Percentiles rank a stretch among this genome's conserved stretches.
Conservation (phyloP, 345 rosid genomes). For the Citrus medica region DNA sequence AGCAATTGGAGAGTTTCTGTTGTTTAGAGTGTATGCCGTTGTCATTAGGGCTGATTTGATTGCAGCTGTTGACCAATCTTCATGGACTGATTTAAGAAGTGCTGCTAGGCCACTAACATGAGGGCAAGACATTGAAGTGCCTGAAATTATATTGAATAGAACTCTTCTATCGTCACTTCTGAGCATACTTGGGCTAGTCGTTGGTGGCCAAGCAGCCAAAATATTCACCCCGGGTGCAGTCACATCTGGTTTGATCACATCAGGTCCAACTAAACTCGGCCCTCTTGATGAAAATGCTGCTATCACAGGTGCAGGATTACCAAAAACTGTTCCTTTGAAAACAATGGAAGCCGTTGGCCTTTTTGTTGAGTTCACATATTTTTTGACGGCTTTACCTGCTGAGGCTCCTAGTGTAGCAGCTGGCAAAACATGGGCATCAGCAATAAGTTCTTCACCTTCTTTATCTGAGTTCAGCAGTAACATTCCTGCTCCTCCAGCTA, state of each 20-base stretch:
- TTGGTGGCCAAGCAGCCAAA: slow-evolving; percentile 78
- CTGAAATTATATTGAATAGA: slow-evolving; percentile 63
- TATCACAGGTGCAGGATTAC: slow-evolving; percentile 55
- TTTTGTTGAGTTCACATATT: slow-evolving; percentile 36
- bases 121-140: slow-evolving; percentile 92
- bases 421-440: slow-evolving; percentile 67
- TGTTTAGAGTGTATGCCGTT: slow-evolving; percentile 58
- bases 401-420: slow-evolving; percentile 48
- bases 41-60: slow-evolving; percentile 91
- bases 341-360: slow-evolving; percentile 48
- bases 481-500: slow-evolving; percentile 69
- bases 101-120: slow-evolving; percentile 80
- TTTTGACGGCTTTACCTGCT: slow-evolving; percentile 38
- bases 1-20: slow-evolving; percentile 28
- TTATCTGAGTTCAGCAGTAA: slow-evolving; percentile 40
- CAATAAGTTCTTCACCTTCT: slow-evolving; percentile 62
- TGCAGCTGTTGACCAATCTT: slow-evolving; percentile 80
- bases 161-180: slow-evolving; percentile 55
- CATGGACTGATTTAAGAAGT: slow-evolving; percentile 56
- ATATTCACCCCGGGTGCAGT: slow-evolving; percentile 81
- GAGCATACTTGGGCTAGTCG: slow-evolving; percentile 41
- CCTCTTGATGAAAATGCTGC: slow-evolving; percentile 87
- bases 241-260: slow-evolving; percentile 71
- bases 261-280: slow-evolving; percentile 51
- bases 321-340: slow-evolving; percentile 55